Base-by-base conservation (phyloP, 2,329 filamentous ascomycete genomes). In the Cercospora beticola region DNA sequence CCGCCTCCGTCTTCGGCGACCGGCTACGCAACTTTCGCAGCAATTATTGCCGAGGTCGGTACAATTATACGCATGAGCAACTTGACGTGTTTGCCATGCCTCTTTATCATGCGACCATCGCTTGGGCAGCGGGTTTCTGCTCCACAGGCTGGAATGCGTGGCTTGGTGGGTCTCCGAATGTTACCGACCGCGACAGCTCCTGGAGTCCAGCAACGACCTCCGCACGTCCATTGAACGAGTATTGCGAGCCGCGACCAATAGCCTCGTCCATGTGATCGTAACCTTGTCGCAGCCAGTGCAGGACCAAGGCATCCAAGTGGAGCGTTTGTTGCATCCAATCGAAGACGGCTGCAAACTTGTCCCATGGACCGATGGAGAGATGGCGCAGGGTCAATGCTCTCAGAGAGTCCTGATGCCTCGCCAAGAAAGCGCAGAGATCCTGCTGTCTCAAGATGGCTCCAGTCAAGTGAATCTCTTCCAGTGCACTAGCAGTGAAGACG, bases 211-310 rank as follows among this genome's bases (percentile, higher is more conserved):
- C 28, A 14, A 57, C 36, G 23, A 64, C 62, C 12, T 56, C 62
- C 21, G 54, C 49, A 18, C 8, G n/a, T 23, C 31, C 49, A 26
- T 9, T 26, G 62, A 57, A 64, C 12, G 21, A 21, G 49, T 64
- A 64, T 21, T 64, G 46, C n/a, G 49, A 52, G 30, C 62, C 62
- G 6, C 62, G 49, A 26, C 49, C 62, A 33, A 52, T 57, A 21
- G 30, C 16, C 23, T 64, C 62, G n/a, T 64, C 62, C 62, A 64
- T 64, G 49, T 64, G 62, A 52, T 64, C 62, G 16, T 64, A 28
- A 23, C 62, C 62, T 33, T 64, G 62, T n/a, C 49, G 62, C 9
- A 64, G 49, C 62, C 62, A 64, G 30, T 64, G 62, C 49, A 64
- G 31, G 18, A 21, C 30, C 31, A 64, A 56, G 6, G 49, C 16